A percentile compares a stretch with the other conserved stretches of the same genome.
phyloP scores from a whole-genome alignment of 2,329 filamentous ascomycete species.

The Penicillium polonicum region DNA sequence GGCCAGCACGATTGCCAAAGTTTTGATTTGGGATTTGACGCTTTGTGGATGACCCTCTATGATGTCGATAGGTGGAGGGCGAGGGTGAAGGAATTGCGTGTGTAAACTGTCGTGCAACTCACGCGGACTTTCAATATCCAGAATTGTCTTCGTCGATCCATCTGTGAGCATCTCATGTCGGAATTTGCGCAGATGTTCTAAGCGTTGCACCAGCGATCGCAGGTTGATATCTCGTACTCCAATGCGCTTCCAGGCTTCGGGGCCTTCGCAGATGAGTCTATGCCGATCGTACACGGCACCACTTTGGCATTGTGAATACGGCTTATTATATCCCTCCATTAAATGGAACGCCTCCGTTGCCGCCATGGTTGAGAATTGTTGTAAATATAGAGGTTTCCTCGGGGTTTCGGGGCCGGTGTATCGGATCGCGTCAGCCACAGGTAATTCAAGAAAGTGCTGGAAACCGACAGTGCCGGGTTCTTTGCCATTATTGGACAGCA shows the following conservation, averaged over 20 bases:
- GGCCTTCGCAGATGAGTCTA: constrained; percentile 39
- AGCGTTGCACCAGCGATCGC: constrained; percentile 33
- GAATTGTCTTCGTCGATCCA: constrained; percentile 33
- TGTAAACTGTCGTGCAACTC: constrained; percentile 40
- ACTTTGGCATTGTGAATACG: constrained; percentile 39
- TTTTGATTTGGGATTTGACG: constrained; percentile 49
- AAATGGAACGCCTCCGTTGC: constrained; percentile 36
- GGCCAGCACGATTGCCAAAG: constrained; percentile 44
- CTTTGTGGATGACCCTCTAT: constrained; percentile 31
- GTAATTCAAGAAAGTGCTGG: constrained; percentile 49
- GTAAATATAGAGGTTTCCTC: constrained; percentile 19
- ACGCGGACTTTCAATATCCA: constrained; percentile 35
- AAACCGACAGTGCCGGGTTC: constrained; percentile 50
- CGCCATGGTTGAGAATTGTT: constrained; percentile 27
- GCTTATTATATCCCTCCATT: constrained; percentile 35
- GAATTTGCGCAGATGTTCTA: constrained; percentile 35
- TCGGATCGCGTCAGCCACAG: constrained; percentile 39
- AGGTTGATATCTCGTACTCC: constrained; percentile 42
- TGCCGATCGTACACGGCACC: constrained; percentile 38
- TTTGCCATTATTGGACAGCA: constrained; percentile 47
- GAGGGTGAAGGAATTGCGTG: constrained; percentile 40
- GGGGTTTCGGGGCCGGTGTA: constrained; percentile 26
- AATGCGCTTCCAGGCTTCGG: constrained; percentile 42
- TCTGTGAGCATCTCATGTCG: constrained; percentile 36
- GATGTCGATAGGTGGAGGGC: constrained; percentile 26